Conservation (phyloP, 345 rosid genomes). For the Noccaea caerulescens region DNA sequence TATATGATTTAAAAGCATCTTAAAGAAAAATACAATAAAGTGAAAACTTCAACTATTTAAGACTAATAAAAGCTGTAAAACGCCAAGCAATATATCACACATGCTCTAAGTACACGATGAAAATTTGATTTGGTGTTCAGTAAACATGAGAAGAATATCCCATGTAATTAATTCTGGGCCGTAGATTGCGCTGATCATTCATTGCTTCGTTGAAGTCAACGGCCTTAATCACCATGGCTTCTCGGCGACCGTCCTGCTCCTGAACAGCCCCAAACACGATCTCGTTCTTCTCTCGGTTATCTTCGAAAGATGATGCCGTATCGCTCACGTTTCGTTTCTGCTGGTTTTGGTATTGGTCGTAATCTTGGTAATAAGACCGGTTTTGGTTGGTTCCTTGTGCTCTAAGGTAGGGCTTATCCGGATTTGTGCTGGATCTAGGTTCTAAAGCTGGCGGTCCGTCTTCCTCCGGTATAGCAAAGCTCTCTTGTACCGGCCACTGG, state of each 20-base stretch:
- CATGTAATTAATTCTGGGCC: conserved; percentile 60
- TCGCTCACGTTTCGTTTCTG: conserved; percentile 52
- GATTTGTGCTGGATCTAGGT: conserved; percentile 54
- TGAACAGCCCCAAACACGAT: conserved; percentile 93
- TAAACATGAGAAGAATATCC: conserved; percentile 47
- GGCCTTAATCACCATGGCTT: conserved; percentile 90
- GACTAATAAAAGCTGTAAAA: background rate
- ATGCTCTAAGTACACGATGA: background rate
- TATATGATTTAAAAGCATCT: background rate
- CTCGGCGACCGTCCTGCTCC: conserved; percentile 81
- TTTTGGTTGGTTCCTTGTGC: conserved; percentile 55
- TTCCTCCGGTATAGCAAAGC: conserved; percentile 73
- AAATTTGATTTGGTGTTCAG: conserved; percentile 26
- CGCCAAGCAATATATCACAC: background rate
- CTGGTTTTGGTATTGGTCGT: conserved; percentile 52
- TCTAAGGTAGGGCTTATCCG: conserved; percentile 58
- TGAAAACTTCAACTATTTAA: background rate
- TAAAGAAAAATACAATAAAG: background rate
- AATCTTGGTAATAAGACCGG: conserved; percentile 50
- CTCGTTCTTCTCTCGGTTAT: conserved; percentile 74
- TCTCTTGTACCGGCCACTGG: conserved; percentile 88
- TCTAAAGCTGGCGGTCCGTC: conserved; percentile 77
- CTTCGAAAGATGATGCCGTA: conserved; percentile 65
- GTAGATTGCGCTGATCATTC: conserved; percentile 64
- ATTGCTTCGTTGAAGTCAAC: conserved; percentile 74